These are phyloP conservation scores for Achaetomiella virescens DNA, from an alignment of 495 filamentous ascomycete species.

Conservation along the genomic window DNA sequence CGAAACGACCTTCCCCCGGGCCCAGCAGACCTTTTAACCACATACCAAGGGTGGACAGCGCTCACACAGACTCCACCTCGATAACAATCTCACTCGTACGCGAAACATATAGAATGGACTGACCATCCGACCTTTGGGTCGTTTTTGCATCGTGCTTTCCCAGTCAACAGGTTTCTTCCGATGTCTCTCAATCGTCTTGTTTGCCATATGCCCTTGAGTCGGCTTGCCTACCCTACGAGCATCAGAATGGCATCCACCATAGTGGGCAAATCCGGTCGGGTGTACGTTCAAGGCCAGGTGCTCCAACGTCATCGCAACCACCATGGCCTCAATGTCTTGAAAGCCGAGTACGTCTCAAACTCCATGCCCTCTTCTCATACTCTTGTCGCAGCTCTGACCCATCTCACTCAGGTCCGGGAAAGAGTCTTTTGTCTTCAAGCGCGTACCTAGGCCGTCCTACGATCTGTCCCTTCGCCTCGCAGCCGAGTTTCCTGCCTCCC, in stretches of 20 bases:
- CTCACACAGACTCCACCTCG: too few species aligned
- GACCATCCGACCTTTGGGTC: too few species aligned
- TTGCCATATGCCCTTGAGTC: too few species aligned
- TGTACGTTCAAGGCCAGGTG: background rate
- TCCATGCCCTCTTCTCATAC: background rate
- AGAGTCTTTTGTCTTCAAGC: conserved; percentile 5
- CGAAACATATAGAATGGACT: too few species aligned
- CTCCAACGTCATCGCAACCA: background rate
- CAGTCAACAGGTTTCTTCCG: too few species aligned
- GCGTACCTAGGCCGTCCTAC: background rate
- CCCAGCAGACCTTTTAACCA: too few species aligned
- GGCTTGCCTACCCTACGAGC: too few species aligned
- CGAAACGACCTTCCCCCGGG: too few species aligned
- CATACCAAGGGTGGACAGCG: too few species aligned
- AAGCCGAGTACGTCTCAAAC: background rate
- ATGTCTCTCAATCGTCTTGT: too few species aligned
- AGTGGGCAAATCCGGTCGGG: background rate
- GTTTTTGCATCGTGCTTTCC: too few species aligned
- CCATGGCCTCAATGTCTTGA: background rate
- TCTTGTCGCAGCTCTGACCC: background rate
- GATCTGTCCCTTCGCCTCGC: background rate
- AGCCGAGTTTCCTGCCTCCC: background rate
- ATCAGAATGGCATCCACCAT: conserved; percentile 4
- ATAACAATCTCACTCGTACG: too few species aligned
- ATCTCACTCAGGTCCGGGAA: background rate